Evolutionary conservation across 2,329 filamentous ascomycete genomes (phyloP), one percentile per base, ranked within the genome.

Genomic region (Calonectria henricotiae): DNA sequence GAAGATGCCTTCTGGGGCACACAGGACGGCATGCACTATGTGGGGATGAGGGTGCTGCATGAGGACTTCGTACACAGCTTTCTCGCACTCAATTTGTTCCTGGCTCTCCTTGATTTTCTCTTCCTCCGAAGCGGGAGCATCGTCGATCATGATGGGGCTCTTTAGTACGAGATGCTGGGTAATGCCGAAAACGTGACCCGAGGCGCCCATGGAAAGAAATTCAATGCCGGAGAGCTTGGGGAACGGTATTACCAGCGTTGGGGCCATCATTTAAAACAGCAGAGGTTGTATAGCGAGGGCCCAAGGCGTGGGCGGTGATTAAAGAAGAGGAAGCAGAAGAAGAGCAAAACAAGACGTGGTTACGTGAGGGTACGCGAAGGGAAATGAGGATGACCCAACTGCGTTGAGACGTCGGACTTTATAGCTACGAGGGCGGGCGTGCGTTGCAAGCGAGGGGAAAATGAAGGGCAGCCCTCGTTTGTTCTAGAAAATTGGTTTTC

Each of bases 161-260:
- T 73, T 71, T 2, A 73, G 35, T 17, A 69, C 69, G 8, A 73
- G 20, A 15, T 44, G 68, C 37, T 67, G 44, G 23, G 65, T 64
- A 25, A 73, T 51, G 43, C 39, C 58, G 58, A 67, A 66, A n/a
- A 73, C 49, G 8, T 71, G 65, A 5, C 71, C 65, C 9, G 43
- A 51, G 17, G 32, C 25, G 2, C 70, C 70, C 51, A 58, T 58
- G 32, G 51, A 58, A 7, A 58, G 32, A 23, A 58, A 58, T 58
- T 58, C 51, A n/a, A 58, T 58, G 20, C 32, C 51, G 12, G 5
- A 17, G n/a, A 58, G 51, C 7, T 58, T 58, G 11, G 51, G 51
- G 23, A 58, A 58, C 4, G 51, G 51, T 39, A 58, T 58, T 32
- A 58, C 51, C 11, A 58, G 32, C 51, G 51, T 58, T n/a, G 51